Conservation (phyloP, 176 grass and related monocot species). For the Oryza glumipatula region DNA sequence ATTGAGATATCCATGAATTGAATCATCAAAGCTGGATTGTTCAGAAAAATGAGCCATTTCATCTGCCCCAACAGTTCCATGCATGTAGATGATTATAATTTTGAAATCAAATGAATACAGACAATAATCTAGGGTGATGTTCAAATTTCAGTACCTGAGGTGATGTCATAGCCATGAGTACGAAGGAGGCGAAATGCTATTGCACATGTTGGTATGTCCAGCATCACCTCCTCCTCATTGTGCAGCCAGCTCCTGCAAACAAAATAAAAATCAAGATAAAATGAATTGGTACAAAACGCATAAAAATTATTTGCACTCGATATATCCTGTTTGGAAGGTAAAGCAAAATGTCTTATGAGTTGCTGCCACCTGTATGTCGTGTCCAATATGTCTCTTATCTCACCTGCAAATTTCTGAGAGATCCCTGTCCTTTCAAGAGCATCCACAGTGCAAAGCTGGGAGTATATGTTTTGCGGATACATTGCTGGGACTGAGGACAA, state of each 20-base stretch:
- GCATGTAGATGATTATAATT: neutral
- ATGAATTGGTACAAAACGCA: no score
- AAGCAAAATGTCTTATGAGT: neutral
- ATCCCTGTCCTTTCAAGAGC: slow-evolving; percentile 67
- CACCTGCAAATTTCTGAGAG: slow-evolving; percentile 46
- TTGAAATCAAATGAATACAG: neutral
- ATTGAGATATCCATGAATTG: slow-evolving; percentile 70
- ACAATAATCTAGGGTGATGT: no score
- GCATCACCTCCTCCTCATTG: slow-evolving; percentile 59
- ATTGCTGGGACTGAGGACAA: slow-evolving; percentile 53
- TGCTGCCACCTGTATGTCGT: slow-evolving; percentile 51
- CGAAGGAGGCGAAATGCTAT: slow-evolving; percentile 80
- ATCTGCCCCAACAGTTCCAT: slow-evolving; percentile 47
- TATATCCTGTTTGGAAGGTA: no score
- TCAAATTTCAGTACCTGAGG: slow-evolving; percentile 49
- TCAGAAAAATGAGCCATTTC: slow-evolving; percentile 51
- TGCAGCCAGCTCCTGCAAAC: slow-evolving; percentile 74
- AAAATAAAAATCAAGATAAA: neutral
- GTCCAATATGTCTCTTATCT: slow-evolving; percentile 68
- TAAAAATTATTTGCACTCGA: neutral
- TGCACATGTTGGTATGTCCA: slow-evolving; percentile 58
- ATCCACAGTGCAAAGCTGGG: slow-evolving; percentile 63
- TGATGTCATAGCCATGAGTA: slow-evolving; percentile 72
- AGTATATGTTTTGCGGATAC: slow-evolving; percentile 48
- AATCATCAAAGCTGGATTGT: slow-evolving; percentile 45